Conservation (phyloP, 2,329 filamentous ascomycete genomes). For the Tympanopsis confertula region DNA sequence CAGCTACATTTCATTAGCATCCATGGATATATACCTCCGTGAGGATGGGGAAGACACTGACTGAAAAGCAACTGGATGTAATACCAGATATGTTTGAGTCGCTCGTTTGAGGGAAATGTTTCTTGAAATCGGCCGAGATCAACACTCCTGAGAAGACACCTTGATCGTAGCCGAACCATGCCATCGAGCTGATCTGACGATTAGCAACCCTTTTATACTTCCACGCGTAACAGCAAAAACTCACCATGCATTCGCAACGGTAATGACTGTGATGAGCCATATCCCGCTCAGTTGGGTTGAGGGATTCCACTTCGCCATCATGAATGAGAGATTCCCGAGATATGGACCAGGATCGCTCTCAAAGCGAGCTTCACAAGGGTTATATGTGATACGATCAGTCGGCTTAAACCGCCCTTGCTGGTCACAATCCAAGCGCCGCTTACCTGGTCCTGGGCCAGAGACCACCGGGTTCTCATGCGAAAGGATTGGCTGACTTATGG, state of each 20-base stretch:
- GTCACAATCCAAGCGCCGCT: too few relatives aligned
- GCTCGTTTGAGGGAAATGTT: constrained; percentile 20
- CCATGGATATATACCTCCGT: not conserved
- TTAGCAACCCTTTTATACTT: not conserved
- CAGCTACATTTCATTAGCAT: constrained; percentile 9
- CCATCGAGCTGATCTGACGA: constrained; percentile 6
- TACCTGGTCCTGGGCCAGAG: too few relatives aligned
- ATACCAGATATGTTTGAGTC: constrained; percentile 28
- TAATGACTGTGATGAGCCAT: constrained; percentile 11
- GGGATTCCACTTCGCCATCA: constrained; percentile 6
- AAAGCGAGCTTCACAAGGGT: too few relatives aligned
- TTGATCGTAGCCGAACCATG: constrained; percentile 22
- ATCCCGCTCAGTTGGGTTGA: constrained; percentile 7
- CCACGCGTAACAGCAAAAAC: constrained; percentile 4
- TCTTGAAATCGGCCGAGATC: constrained; percentile 24
- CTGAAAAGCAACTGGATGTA: constrained; percentile 29
- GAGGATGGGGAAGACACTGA: constrained; percentile 9
- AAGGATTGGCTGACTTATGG: too few relatives aligned
- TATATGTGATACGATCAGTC: too few relatives aligned
- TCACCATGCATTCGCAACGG: constrained; percentile 11
- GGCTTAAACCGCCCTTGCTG: too few relatives aligned
- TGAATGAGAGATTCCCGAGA: constrained; percentile 17
- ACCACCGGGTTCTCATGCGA: too few relatives aligned
- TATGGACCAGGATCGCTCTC: too few relatives aligned
- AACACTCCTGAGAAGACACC: constrained; percentile 29